Conservation (phyloP, 176 grass and related monocot species). For the Poa pratensis region DNA sequence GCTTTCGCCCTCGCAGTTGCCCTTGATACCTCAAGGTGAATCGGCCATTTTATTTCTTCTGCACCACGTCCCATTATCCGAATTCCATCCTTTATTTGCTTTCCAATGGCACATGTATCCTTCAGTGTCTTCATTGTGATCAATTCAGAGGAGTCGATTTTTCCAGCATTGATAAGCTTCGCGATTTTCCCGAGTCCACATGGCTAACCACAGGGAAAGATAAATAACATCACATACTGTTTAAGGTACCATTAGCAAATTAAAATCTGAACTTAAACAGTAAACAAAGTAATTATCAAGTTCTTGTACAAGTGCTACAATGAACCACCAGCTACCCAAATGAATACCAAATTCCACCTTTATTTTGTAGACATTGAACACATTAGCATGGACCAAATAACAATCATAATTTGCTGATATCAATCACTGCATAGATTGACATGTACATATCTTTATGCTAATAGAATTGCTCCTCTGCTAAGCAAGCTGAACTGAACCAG, state of each 20-base stretch:
- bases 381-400: constrained; percentile 2
- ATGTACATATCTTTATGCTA: neutral
- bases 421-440: constrained; percentile 3
- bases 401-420: constrained; percentile 36
- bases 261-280: neutral
- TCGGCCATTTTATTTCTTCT: constrained; percentile 98
- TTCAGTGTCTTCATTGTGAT: constrained; percentile 98
- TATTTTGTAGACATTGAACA: constrained; percentile 8
- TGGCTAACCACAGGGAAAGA: constrained; percentile 56
- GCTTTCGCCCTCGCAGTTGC: constrained; percentile 81
- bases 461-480: neutral
- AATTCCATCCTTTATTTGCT: constrained; percentile 97
- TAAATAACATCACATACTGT: constrained; percentile 32
- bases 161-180: constrained; percentile 88
- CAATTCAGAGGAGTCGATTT: constrained; percentile 89
- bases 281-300: neutral
- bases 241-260: neutral
- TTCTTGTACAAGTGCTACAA: neutral
- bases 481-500: neutral
- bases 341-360: neutral
- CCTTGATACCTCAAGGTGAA: constrained; percentile 86
- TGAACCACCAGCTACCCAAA: neutral
- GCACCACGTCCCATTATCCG: constrained; percentile 90
- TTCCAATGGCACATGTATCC: constrained; percentile 87
- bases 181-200: constrained; percentile 93